Evolutionary conservation across 805 yeast species (phyloP).

Genomic region (Candida qinlingensis): DNA sequence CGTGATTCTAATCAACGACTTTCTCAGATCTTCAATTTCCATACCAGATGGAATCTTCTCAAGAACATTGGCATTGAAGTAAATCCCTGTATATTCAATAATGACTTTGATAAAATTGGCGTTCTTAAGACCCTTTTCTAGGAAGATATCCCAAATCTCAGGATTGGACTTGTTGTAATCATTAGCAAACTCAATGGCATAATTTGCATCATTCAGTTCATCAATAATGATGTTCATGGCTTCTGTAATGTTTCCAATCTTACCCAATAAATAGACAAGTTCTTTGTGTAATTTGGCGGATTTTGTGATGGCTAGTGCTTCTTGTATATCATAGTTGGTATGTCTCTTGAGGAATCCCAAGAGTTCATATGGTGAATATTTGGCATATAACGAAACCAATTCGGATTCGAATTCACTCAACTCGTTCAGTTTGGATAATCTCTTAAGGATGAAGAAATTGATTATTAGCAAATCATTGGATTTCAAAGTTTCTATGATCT

Average conservation of each 20-base stretch:
- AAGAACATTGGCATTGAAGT: constrained; percentile 63
- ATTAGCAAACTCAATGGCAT: constrained; percentile 76
- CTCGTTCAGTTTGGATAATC: constrained; percentile 48
- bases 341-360: constrained; percentile 56
- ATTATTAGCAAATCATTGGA: constrained; percentile 39
- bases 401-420: constrained; percentile 57
- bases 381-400: constrained; percentile 58
- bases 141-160: constrained; percentile 76
- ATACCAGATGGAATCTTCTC: constrained; percentile 56
- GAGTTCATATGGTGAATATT: constrained; percentile 49
- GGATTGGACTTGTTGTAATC: constrained; percentile 49
- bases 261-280: constrained; percentile 74
- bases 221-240: constrained; percentile 78
- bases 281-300: constrained; percentile 52
- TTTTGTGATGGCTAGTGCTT: constrained; percentile 66
- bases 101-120: constrained; percentile 76
- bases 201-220: constrained; percentile 68
- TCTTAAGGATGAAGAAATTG: constrained; percentile 61
- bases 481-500: constrained; percentile 43
- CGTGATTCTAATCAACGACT: constrained; percentile 55
- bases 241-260: constrained; percentile 70
- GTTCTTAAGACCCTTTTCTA: constrained; percentile 63
- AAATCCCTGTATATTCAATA: constrained; percentile 61
- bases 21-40: constrained; percentile 59
- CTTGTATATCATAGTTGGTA: constrained; percentile 59